phyloP scores from a whole-genome alignment of 2,329 filamentous ascomycete species.

The Fusarium nematophilum region DNA sequence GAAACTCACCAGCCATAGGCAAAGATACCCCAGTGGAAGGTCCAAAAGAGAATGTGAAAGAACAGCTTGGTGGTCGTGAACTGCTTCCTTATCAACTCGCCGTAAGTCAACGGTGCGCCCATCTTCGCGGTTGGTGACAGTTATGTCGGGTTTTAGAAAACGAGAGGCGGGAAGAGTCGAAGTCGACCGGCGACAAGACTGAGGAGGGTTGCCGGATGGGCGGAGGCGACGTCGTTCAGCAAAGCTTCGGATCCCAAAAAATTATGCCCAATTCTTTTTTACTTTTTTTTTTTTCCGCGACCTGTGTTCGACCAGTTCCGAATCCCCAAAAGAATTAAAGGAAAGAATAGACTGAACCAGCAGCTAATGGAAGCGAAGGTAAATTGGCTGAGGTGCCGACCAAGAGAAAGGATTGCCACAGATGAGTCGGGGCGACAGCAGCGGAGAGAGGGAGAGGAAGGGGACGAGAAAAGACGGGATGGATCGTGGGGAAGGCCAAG shows the following conservation, averaged over 20 bases:
- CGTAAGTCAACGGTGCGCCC: constrained; percentile 55
- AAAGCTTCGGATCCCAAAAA: constrained; percentile 15
- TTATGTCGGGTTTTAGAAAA: constrained; percentile 1
- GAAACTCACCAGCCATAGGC: constrained; percentile 82
- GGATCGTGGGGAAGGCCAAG: constrained; percentile 22
- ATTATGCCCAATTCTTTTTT: constrained; percentile 6
- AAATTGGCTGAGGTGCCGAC: constrained; percentile 31
- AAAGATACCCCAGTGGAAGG: constrained; percentile 82
- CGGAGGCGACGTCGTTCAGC: not conserved
- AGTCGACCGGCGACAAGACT: constrained; percentile 39
- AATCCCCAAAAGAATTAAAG: constrained; percentile 40
- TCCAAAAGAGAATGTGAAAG: constrained; percentile 87
- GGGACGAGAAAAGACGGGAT: constrained; percentile 21
- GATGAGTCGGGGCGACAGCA: constrained; percentile 34
- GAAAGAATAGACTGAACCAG: constrained; percentile 69
- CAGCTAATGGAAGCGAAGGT: constrained; percentile 53
- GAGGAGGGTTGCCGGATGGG: constrained; percentile 5
- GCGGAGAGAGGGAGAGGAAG: constrained; percentile 36
- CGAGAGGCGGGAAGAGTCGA: constrained; percentile 14
- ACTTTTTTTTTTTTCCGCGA: not conserved
- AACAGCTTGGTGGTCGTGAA: constrained; percentile 76
- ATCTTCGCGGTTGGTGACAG: constrained; percentile 43
- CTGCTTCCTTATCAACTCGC: constrained; percentile 68
- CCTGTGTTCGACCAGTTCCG: not conserved
- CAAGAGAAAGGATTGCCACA: constrained; percentile 17